Conservation (phyloP, 352 stramenopile species). For the Phytopythium kandeliae region DNA sequence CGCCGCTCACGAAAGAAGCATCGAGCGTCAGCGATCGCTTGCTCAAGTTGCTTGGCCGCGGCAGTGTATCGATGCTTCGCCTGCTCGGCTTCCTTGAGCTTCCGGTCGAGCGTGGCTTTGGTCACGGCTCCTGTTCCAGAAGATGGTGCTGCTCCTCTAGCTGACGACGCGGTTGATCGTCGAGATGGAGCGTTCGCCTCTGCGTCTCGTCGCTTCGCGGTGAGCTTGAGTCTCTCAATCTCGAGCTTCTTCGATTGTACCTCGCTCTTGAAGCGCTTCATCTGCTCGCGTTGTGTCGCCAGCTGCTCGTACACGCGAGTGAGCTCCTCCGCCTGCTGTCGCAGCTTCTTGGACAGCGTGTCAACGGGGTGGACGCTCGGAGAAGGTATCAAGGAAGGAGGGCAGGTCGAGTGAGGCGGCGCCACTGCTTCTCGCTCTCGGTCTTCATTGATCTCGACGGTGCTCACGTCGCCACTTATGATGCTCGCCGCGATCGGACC, state of each 20-base stretch:
- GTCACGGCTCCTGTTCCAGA: constrained; percentile 8
- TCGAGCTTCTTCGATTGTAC: constrained; percentile 37
- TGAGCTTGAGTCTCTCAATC: constrained; percentile 26
- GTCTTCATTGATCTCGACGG: not conserved
- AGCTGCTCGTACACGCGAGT: constrained; percentile 68
- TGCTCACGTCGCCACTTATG: not conserved
- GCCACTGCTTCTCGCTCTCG: not conserved
- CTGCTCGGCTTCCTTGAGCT: constrained; percentile 34
- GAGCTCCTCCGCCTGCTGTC: constrained; percentile 63
- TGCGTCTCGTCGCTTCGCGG: not conserved
- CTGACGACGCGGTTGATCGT: not conserved
- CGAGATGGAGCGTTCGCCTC: not conserved
- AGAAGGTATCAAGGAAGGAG: constrained; percentile 5
- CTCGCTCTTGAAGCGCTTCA: constrained; percentile 30
- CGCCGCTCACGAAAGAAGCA: constrained; percentile 25
- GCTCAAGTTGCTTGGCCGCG: constrained; percentile 31
- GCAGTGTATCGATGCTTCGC: constrained; percentile 35
- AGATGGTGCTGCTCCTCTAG: not conserved
- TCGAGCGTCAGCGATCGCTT: constrained; percentile 28
- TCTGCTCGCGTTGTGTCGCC: constrained; percentile 40
- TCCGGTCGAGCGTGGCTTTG: constrained; percentile 17
- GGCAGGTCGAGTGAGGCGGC: not conserved
- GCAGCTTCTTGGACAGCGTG: constrained; percentile 65
- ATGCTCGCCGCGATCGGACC: not conserved
- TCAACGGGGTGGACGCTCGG: constrained; percentile 50